Conservation (phyloP, 768 basidiomycete species). For the Pholiota conissans region DNA sequence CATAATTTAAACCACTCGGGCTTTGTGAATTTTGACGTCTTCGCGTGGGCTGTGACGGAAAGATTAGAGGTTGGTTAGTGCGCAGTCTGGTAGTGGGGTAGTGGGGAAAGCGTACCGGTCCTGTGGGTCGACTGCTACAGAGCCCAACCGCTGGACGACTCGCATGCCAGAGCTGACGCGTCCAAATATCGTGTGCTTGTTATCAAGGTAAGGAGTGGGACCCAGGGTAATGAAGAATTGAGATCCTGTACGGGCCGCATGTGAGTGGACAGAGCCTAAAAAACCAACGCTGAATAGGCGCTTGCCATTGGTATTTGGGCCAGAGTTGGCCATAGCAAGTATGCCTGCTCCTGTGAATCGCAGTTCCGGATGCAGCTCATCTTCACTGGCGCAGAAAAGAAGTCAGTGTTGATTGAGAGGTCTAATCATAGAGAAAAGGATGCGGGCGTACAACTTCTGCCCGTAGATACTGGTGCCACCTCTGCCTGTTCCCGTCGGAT, state of each 20-base stretch:
- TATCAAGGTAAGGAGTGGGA: constrained; percentile 83
- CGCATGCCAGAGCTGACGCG: constrained; percentile 90
- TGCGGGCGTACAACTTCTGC: constrained; percentile 73
- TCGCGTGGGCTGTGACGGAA: constrained; percentile 54
- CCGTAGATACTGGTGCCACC: constrained; percentile 91
- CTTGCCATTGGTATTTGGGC: constrained; percentile 85
- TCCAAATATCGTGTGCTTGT: constrained; percentile 88
- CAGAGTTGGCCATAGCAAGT: constrained; percentile 96
- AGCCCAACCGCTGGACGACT: constrained; percentile 88
- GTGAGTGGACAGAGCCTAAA: constrained; percentile 1
- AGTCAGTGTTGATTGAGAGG: constrained; percentile 4
- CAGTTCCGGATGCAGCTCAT: constrained; percentile 88
- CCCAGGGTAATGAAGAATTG: constrained; percentile 92
- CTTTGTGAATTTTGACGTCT: constrained; percentile 90
- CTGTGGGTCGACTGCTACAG: constrained; percentile 86
- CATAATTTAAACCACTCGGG: constrained; percentile 35
- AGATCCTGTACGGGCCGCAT: constrained; percentile 62
- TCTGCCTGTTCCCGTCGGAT: constrained; percentile 93
- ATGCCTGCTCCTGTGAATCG: constrained; percentile 96
- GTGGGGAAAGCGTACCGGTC: constrained; percentile 60
- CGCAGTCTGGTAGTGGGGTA: not conserved
- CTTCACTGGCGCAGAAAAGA: constrained; percentile 53
- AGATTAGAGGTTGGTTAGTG: constrained; percentile 1
- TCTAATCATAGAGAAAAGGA: constrained; percentile 1
- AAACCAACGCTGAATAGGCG: constrained; percentile 33